phyloP scores from a whole-genome alignment of 257 asterid species.

The Nicotiana noctiflora region DNA sequence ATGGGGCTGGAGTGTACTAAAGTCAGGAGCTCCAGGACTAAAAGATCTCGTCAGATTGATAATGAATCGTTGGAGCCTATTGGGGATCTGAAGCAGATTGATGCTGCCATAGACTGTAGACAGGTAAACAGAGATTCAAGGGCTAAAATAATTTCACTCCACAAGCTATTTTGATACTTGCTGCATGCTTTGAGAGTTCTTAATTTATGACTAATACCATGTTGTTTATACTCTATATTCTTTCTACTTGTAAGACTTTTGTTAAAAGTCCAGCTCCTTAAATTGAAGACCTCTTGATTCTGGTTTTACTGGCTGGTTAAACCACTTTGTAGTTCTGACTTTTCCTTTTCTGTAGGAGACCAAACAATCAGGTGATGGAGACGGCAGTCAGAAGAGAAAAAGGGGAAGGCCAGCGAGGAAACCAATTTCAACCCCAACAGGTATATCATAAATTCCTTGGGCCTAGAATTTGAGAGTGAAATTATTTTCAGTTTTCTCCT shows the following conservation, averaged over 20 bases:
- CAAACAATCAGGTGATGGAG: constrained; percentile 23
- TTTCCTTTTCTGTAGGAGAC: constrained; percentile 30
- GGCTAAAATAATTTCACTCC: neutral
- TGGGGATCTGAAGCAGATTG: constrained; percentile 27
- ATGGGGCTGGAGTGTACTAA: constrained; percentile 58
- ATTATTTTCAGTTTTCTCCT: constrained; percentile 16
- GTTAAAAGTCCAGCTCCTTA: neutral
- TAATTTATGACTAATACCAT: neutral
- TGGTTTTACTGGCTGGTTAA: neutral
- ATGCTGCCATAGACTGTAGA: constrained; percentile 15
- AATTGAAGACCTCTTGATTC: neutral
- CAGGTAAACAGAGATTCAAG: constrained; percentile 29
- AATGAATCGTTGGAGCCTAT: constrained; percentile 22
- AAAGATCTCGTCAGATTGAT: constrained; percentile 14
- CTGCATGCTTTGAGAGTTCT: neutral
- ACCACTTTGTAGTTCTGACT: neutral
- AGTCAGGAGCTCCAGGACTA: constrained; percentile 27
- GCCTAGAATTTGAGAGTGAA: neutral
- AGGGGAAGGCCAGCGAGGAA: constrained; percentile 51
- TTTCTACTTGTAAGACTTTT: neutral
- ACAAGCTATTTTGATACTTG: neutral
- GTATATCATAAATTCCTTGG: constrained; percentile 15
- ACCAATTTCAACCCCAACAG: constrained; percentile 20
- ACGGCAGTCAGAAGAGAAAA: constrained; percentile 23
- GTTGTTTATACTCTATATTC: neutral